Percentiles rank a stretch among this genome's conserved stretches.
Conservation (phyloP, 1,139 yeast species). For the Suhomyces ambrosiae region DNA sequence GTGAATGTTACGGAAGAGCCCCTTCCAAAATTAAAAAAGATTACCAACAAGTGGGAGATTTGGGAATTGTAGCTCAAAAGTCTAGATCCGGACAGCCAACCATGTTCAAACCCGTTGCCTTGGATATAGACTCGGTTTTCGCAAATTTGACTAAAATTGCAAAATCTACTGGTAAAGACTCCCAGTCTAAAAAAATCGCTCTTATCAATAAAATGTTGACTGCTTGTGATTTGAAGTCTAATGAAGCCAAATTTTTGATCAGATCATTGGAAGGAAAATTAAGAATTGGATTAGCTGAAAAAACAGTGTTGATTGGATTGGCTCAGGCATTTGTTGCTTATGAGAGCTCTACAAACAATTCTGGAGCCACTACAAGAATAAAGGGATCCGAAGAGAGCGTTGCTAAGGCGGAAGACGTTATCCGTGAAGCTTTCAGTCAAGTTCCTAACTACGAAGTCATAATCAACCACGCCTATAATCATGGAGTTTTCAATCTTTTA, state of each 20-base stretch:
- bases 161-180: constrained; percentile 74
- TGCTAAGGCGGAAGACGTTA: constrained; percentile 68
- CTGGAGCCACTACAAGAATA: constrained; percentile 22
- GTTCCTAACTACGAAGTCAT: constrained; percentile 89
- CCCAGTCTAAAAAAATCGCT: constrained; percentile 75
- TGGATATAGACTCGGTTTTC: constrained; percentile 75
- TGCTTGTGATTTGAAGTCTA: constrained; percentile 69
- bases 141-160: constrained; percentile 77
- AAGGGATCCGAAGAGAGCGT: constrained; percentile 41
- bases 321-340: constrained; percentile 78
- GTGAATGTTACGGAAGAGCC: constrained; percentile 87
- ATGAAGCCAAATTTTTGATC: constrained; percentile 86
- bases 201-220: constrained; percentile 82
- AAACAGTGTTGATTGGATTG: constrained; percentile 79
- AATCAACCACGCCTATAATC: constrained; percentile 61
- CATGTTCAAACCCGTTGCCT: constrained; percentile 87
- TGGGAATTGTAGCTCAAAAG: constrained; percentile 85
- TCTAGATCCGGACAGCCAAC: constrained; percentile 86
- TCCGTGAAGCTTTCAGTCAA: constrained; percentile 85
- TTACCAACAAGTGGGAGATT: constrained; percentile 80
- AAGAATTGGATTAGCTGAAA: constrained; percentile 92
- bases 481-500: constrained; percentile 66
- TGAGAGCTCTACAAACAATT: constrained; percentile 36
- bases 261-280: constrained; percentile 91
- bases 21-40: constrained; percentile 70